Evolutionary conservation across 495 filamentous ascomycete genomes (phyloP).

Genomic region (Tetracladium marchalianum): DNA sequence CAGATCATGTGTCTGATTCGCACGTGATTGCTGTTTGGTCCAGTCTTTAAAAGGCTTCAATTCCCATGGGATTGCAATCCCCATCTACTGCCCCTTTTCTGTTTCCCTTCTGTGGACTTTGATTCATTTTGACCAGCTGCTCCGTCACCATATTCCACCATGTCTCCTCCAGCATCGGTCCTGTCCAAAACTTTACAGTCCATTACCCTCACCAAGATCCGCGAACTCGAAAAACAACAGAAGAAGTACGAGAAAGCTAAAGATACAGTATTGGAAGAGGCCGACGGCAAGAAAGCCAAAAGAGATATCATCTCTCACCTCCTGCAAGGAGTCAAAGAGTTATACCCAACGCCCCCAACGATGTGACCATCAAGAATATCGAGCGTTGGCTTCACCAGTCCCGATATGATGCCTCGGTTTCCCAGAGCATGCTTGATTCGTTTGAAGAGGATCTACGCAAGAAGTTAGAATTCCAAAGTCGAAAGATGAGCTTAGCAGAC

Average conservation of each 20-base stretch:
- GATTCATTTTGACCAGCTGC: too few relatives aligned
- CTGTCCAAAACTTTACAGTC: constrained; percentile 53
- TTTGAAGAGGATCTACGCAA: constrained; percentile 33
- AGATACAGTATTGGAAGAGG: constrained; percentile 23
- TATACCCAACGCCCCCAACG: constrained; percentile 20
- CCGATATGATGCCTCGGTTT: constrained; percentile 26
- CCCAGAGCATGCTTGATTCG: constrained; percentile 22
- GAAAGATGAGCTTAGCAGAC: constrained; percentile 47
- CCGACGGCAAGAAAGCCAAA: constrained; percentile 19
- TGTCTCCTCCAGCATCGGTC: constrained; percentile 25
- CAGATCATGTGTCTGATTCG: too few relatives aligned
- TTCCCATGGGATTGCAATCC: too few relatives aligned
- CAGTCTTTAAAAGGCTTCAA: too few relatives aligned
- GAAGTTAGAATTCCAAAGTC: constrained; percentile 34
- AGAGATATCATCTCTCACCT: constrained; percentile 28
- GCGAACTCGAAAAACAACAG: constrained; percentile 50
- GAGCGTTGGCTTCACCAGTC: constrained; percentile 29
- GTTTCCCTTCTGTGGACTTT: too few relatives aligned
- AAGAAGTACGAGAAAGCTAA: constrained; percentile 39
- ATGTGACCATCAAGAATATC: constrained; percentile 22
- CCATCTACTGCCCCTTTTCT: too few relatives aligned
- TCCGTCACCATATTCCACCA: constrained; percentile 4
- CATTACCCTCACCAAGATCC: constrained; percentile 56
- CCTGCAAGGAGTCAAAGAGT: constrained; percentile 28
- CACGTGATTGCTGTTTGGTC: too few relatives aligned